Conservation (phyloP, 1,284 basidiomycete genomes). For the Malassezia dermatis region DNA sequence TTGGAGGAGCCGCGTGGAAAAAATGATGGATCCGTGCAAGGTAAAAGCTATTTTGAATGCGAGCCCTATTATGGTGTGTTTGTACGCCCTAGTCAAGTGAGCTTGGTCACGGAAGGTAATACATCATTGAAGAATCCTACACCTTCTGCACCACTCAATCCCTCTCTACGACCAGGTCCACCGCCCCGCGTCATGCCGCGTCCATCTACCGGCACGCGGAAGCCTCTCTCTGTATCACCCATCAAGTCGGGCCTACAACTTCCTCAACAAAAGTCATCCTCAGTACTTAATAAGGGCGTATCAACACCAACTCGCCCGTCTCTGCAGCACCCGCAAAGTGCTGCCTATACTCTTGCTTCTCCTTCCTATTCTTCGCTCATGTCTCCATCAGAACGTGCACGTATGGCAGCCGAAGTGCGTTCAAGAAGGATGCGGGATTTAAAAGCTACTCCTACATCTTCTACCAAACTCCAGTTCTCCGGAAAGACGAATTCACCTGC, state of each 20-base stretch:
- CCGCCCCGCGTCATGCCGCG: background rate
- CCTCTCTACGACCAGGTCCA: background rate
- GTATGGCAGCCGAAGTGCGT: background rate
- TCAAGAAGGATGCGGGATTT: background rate
- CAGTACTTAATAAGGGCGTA: background rate
- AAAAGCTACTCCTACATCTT: background rate
- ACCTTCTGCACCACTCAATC: background rate
- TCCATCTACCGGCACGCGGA: background rate
- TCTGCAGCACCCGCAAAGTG: background rate
- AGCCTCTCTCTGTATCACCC: background rate
- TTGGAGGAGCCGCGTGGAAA: slow-evolving; percentile 66
- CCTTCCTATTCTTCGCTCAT: background rate
- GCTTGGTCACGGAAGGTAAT: slow-evolving; percentile 23
- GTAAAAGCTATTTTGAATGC: slow-evolving; percentile 74
- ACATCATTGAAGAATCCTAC: background rate
- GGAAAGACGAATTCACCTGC: background rate
- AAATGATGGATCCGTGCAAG: slow-evolving; percentile 85
- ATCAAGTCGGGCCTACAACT: background rate
- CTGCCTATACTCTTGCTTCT: background rate
- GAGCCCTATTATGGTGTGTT: slow-evolving; percentile 73
- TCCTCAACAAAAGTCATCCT: background rate
- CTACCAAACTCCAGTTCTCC: background rate
- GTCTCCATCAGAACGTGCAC: slow-evolving; percentile 1
- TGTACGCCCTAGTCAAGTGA: slow-evolving; percentile 77
- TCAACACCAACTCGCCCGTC: background rate